Evolutionary conservation across 352 stramenopile genomes (phyloP).

Genomic region (Phytophthora citrophthora): DNA sequence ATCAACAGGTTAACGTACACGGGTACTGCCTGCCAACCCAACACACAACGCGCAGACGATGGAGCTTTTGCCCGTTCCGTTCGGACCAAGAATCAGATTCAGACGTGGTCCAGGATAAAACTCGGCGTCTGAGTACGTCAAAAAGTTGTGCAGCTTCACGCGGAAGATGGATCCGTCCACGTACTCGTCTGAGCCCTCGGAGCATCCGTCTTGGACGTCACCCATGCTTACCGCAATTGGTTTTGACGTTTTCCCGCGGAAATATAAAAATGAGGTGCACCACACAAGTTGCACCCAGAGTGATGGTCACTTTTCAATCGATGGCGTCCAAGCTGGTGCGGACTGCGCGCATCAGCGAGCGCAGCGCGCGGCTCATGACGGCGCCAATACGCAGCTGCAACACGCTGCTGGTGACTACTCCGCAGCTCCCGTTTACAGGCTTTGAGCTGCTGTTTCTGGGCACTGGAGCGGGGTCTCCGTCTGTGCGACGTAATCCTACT

Average conservation of each 20-base stretch:
- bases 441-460: slow-evolving; percentile 88
- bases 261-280: slow-evolving; percentile 19
- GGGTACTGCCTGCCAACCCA: slow-evolving; percentile 94
- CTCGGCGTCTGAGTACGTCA: slow-evolving; percentile 93
- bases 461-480: slow-evolving; percentile 80
- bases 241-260: slow-evolving; percentile 54
- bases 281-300: slow-evolving; percentile 1
- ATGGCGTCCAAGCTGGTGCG: slow-evolving; percentile 23
- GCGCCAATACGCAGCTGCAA: slow-evolving; percentile 71
- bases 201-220: slow-evolving; percentile 30
- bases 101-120: slow-evolving; percentile 93
- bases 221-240: slow-evolving; percentile 13
- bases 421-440: slow-evolving; percentile 72
- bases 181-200: slow-evolving; percentile 66
- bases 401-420: slow-evolving; percentile 41
- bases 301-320: slow-evolving; percentile 7
- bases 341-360: slow-evolving; percentile 43
- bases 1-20: slow-evolving; percentile 47
- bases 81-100: slow-evolving; percentile 98
- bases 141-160: slow-evolving; percentile 94
- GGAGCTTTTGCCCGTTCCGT: slow-evolving; percentile 94
- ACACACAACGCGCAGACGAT: slow-evolving; percentile 98
- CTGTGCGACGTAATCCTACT: slow-evolving; percentile 67
- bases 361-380: slow-evolving; percentile 46
- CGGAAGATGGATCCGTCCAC: slow-evolving; percentile 90